Conservation (phyloP, 2,329 filamentous ascomycete species). For the Microascus cirrosus region DNA sequence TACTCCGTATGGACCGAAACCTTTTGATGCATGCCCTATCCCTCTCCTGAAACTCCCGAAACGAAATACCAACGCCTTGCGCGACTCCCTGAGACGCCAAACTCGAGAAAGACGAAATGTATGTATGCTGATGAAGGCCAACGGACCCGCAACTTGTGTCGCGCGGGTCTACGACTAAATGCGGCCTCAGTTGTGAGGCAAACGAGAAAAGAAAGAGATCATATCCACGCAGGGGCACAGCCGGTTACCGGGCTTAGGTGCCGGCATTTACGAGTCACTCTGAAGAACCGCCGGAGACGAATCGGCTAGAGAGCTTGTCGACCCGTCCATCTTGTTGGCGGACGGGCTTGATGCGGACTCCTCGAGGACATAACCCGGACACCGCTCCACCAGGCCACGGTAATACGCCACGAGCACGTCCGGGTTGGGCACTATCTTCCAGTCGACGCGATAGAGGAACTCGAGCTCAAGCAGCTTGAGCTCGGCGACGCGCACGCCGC, state of each 20-base stretch:
- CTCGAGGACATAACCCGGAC: constrained; percentile 43
- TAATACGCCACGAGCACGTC: constrained; percentile 94
- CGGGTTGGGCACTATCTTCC: constrained; percentile 93
- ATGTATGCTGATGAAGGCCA: not conserved
- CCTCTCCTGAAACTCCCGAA: not conserved
- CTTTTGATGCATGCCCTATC: constrained; percentile 3
- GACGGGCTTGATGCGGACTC: constrained; percentile 11
- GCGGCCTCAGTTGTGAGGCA: not conserved
- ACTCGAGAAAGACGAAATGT: not conserved
- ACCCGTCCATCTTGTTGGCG: not conserved
- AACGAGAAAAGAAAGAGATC: not conserved
- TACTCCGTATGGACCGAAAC: constrained; percentile 9
- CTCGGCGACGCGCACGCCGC: constrained; percentile 82
- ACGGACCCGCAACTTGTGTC: not conserved
- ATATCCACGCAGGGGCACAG: not conserved
- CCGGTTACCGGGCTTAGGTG: not conserved
- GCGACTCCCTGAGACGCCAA: not conserved
- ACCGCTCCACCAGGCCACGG: constrained; percentile 64
- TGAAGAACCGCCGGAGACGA: not conserved
- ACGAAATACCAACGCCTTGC: constrained; percentile 1
- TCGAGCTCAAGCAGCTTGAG: constrained; percentile 87
- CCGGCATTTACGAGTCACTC: not conserved
- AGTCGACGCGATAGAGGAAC: constrained; percentile 84
- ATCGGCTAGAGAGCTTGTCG: not conserved
- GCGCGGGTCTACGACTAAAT: not conserved